A percentile compares a stretch with the other conserved stretches of the same genome.
Evolutionary conservation across 495 filamentous ascomycete genomes (phyloP).

Genomic region (Lasiosphaeria miniovina): DNA sequence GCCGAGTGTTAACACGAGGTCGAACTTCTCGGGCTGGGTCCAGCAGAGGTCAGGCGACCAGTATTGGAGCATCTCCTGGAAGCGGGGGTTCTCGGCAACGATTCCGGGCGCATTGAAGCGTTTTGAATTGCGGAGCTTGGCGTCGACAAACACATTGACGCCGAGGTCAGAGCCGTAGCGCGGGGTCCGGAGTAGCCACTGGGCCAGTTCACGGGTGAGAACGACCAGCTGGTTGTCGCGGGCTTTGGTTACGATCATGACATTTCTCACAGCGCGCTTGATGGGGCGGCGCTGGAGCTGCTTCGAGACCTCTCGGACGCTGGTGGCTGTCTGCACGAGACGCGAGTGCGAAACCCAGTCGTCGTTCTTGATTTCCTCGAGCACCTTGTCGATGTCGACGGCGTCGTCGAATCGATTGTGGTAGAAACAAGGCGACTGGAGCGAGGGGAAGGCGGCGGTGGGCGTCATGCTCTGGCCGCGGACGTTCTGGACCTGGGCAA

Average conservation of each 20-base stretch:
- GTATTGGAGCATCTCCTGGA: constrained; percentile 76
- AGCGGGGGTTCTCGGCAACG: constrained; percentile 65
- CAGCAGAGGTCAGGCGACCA: constrained; percentile 96
- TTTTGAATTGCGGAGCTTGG: constrained; percentile 79
- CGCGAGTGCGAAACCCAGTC: constrained; percentile 89
- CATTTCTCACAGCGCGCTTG: constrained; percentile 78
- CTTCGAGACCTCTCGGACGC: constrained; percentile 90
- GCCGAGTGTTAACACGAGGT: constrained; percentile 86
- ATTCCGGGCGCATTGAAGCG: constrained; percentile 79
- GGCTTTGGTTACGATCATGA: constrained; percentile 98
- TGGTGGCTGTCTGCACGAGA: constrained; percentile 89
- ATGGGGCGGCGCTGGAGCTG: constrained; percentile 87
- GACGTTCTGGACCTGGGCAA: constrained; percentile 44
- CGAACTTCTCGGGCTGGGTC: constrained; percentile 83
- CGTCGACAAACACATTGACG: constrained; percentile 91
- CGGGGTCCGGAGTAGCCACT: constrained; percentile 82
- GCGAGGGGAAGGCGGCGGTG: constrained; percentile 59
- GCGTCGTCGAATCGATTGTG: constrained; percentile 94
- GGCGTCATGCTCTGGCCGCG: constrained; percentile 45
- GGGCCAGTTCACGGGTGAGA: constrained; percentile 78
- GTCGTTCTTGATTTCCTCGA: constrained; percentile 90
- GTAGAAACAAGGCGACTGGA: constrained; percentile 95
- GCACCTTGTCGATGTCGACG: constrained; percentile 88
- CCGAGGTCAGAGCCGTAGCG: constrained; percentile 75
- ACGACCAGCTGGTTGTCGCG: constrained; percentile 84